These are phyloP conservation scores for Fusarium sterilihyphosum DNA, from an alignment of 2,329 filamentous ascomycete genomes.

Conservation along the genomic window DNA sequence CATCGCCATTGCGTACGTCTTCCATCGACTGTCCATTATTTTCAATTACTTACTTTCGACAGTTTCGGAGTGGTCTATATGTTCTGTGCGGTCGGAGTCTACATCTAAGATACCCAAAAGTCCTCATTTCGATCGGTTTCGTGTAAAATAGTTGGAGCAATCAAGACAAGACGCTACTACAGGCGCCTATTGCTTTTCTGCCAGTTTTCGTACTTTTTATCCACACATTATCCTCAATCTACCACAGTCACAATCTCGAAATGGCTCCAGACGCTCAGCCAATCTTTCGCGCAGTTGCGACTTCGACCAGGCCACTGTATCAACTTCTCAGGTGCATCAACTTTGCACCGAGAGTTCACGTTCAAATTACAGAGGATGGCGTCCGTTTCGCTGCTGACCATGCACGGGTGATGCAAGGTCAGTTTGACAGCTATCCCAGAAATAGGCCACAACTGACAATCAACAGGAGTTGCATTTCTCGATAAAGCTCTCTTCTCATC, in stretches of 20 bases:
- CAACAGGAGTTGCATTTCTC: conserved; percentile 72
- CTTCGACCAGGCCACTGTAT: conserved; percentile 79
- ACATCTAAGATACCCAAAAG: conserved; percentile 77
- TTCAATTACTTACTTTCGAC: conserved; percentile 33
- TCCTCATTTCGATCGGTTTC: conserved; percentile 44
- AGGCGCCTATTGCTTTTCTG: conserved; percentile 43
- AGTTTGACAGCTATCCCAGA: conserved; percentile 27
- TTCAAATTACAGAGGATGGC: conserved; percentile 84
- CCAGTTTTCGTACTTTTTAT: conserved; percentile 34
- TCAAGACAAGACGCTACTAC: conserved; percentile 46
- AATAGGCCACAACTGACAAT: conserved; percentile 12
- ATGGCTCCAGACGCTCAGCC: conserved; percentile 54
- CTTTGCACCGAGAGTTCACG: conserved; percentile 66
- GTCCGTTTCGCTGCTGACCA: conserved; percentile 91
- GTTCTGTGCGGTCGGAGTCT: conserved; percentile 98
- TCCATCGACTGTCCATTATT: not conserved
- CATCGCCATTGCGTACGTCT: conserved; percentile 84
- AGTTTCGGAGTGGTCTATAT: conserved; percentile 97
- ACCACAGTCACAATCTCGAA: conserved; percentile 4
- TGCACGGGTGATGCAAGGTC: conserved; percentile 90
- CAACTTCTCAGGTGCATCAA: conserved; percentile 68
- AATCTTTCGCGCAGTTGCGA: conserved; percentile 79
- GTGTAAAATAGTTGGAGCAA: conserved; percentile 52
- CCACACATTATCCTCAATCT: conserved; percentile 7
- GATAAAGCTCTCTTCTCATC: conserved; percentile 89